Conservation (phyloP, 192 early-diverging fungal genomes). For the Mortierella antarctica region DNA sequence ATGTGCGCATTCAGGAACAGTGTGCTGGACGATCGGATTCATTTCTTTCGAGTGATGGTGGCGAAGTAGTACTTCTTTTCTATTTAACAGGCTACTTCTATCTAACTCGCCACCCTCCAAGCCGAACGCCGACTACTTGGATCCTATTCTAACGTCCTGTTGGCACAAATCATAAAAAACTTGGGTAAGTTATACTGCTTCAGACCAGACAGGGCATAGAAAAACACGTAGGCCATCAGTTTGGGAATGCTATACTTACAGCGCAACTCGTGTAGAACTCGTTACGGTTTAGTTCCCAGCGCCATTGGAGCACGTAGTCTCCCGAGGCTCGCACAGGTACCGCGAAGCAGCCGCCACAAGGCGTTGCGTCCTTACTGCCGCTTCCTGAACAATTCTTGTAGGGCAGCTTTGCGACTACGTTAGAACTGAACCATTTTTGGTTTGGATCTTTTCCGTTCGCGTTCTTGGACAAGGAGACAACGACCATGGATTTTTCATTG, state of each 20-base stretch:
- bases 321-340: constrained; percentile 6
- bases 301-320: constrained; percentile 30
- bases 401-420: neutral
- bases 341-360: constrained; percentile 35
- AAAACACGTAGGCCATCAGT: no score
- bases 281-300: constrained; percentile 31
- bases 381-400: constrained; percentile 15
- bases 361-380: constrained; percentile 3
- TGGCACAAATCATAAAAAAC: no score
- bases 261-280: constrained; percentile 45
- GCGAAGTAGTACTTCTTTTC: no score
- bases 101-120: no score
- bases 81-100: no score
- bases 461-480: constrained; percentile 16
- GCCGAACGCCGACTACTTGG: no score
- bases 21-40: no score
- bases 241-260: constrained; percentile 16
- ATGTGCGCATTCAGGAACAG: no score
- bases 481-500: constrained; percentile 8
- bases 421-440: constrained; percentile 12
- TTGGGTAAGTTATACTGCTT: no score
- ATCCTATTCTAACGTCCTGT: no score
- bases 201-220: no score
- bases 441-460: constrained; percentile 7
- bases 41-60: no score